Evolutionary conservation across 352 stramenopile genomes (phyloP).

Genomic region (Phytophthora litchii): DNA sequence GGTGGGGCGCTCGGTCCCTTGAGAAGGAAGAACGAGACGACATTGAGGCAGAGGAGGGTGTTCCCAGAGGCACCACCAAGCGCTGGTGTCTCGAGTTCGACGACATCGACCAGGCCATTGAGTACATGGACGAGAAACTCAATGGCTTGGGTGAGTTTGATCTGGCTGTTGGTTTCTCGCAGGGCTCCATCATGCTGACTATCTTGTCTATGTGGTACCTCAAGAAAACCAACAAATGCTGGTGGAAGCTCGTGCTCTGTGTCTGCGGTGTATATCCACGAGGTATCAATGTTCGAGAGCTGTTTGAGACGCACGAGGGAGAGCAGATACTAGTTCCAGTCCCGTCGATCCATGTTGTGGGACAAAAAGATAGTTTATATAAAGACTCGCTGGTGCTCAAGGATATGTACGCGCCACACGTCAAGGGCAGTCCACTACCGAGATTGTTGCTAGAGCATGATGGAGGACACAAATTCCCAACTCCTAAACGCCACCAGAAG

Average conservation of each 20-base stretch:
- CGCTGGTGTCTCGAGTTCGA: slow-evolving; percentile 44
- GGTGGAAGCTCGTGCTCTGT: slow-evolving; percentile 63
- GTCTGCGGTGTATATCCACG: slow-evolving; percentile 46
- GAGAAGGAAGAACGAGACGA: slow-evolving; percentile 51
- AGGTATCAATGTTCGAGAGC: slow-evolving; percentile 42
- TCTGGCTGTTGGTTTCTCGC: slow-evolving; percentile 78
- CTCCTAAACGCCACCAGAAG: slow-evolving; percentile 45
- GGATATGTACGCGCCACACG: slow-evolving; percentile 49
- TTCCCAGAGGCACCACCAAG: slow-evolving; percentile 27
- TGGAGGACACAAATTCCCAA: slow-evolving; percentile 74
- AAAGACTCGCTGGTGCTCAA: slow-evolving; percentile 45
- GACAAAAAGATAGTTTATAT: slow-evolving; percentile 57
- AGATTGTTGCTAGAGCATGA: slow-evolving; percentile 52
- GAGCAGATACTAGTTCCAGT: slow-evolving; percentile 47
- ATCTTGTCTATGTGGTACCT: slow-evolving; percentile 66
- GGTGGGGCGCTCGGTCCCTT: slow-evolving; percentile 54
- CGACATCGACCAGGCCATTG: slow-evolving; percentile 44
- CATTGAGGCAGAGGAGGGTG: slow-evolving; percentile 35
- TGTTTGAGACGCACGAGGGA: slow-evolving; percentile 53
- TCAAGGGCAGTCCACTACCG: slow-evolving; percentile 37
- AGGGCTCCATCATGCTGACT: slow-evolving; percentile 73
- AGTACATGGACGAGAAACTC: slow-evolving; percentile 67
- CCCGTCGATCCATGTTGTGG: slow-evolving; percentile 64
- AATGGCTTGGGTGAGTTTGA: slow-evolving; percentile 71
- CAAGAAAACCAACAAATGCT: slow-evolving; percentile 41